Evolutionary conservation across 805 yeast genomes (phyloP), one percentile per base, ranked within the genome.

Genomic region (Candida methanosorbosa): DNA sequence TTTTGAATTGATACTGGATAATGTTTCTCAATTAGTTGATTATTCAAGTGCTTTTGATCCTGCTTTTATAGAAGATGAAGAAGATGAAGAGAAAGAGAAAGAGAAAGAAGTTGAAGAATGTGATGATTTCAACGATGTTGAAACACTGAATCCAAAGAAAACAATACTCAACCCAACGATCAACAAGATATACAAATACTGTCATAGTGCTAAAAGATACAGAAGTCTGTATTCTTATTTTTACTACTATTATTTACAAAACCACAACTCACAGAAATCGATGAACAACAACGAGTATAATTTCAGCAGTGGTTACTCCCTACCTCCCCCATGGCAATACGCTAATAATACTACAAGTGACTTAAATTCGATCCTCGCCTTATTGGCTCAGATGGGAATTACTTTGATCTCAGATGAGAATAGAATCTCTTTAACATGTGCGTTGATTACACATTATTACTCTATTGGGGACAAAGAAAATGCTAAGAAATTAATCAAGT

Each of bases 351-450:
- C 26, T 12, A 9, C 26, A 23, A n/a, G n/a, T n/a, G n/a, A n/a
- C n/a, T n/a, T n/a, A n/a, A n/a, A 9, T 9, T 20, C 22, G 9
- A 20, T 8, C 7, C 7, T 20, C 9, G n/a, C n/a, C n/a, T n/a
- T n/a, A 8, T 7, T 9, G 7, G 14, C 22, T 24, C 18, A 32
- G 18, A n/a, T n/a, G n/a, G 14, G 15, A n/a, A 15, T 26, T 17
- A 12, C 6, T 27, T 22, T 26, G 19, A 9, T 56, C 6, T 38
- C 50, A 13, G 50, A 53, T 29, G 61, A 54, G 27, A 53, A 52
- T 28, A 44, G 59, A 36, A 33, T 57, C 9, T 44, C 54, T 4
- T 38, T 57, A 29, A 45, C 57, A 1, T 55, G 61, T 36, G 44
- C 53, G 1, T 35, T 55, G 30, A 52, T 57, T 16, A 22, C 54